phyloP scores from a whole-genome alignment of 2,329 filamentous ascomycete genomes.

The Claviceps capensis region DNA sequence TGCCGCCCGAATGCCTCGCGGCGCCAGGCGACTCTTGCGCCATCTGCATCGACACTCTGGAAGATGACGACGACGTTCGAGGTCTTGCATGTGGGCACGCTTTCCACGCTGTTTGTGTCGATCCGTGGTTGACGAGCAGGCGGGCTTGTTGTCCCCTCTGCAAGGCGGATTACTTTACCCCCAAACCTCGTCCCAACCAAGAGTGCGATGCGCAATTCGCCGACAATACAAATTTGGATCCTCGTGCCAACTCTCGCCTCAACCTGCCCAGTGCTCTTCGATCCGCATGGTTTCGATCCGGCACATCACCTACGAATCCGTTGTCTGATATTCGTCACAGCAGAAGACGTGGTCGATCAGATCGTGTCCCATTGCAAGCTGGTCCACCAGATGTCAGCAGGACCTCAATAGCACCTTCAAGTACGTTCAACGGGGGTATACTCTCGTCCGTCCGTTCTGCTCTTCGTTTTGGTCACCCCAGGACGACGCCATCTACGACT shows the following conservation, averaged over 20 bases:
- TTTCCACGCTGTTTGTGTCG: constrained; percentile 90
- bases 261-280: constrained; percentile 32
- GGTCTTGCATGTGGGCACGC: constrained; percentile 94
- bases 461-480: constrained; percentile 17
- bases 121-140: constrained; percentile 90
- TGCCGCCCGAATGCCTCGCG: constrained; percentile 67
- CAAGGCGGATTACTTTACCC: constrained; percentile 94
- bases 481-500: constrained; percentile 8
- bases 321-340: neutral
- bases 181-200: constrained; percentile 60
- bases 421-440: constrained; percentile 11
- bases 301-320: neutral
- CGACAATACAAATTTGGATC: constrained; percentile 14
- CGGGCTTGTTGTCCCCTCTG: constrained; percentile 93
- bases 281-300: constrained; percentile 24
- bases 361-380: neutral
- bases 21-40: constrained; percentile 87
- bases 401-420: neutral
- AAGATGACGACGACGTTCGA: constrained; percentile 90
- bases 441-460: constrained; percentile 20
- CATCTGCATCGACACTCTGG: constrained; percentile 87
- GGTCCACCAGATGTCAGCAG: constrained; percentile 7
- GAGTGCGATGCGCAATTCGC: constrained; percentile 12
- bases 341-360: constrained; percentile 1
- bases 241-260: constrained; percentile 29